A percentile compares a stretch with the other conserved stretches of the same genome.
Evolutionary conservation across 129 eudicot species (phyloP).

Genomic region (Tanacetum coccineum): DNA sequence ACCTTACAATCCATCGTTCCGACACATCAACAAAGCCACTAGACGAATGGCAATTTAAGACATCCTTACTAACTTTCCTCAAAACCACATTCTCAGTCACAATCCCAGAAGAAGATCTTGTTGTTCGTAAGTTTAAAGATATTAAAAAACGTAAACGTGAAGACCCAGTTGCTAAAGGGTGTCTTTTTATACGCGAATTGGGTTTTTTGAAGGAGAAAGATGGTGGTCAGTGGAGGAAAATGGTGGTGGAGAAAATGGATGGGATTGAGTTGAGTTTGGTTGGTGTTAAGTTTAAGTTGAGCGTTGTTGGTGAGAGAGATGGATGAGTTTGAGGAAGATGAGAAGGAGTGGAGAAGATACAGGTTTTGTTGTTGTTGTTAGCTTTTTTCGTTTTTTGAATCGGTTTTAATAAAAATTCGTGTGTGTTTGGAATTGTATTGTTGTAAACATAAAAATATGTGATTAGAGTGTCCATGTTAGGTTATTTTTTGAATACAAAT

Average conservation of each 20-base stretch:
- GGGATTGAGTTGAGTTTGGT: conserved; percentile 77
- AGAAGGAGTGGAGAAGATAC: conserved; percentile 66
- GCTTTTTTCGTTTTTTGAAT: not conserved
- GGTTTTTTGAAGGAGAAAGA: conserved; percentile 31
- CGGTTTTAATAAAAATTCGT: not conserved
- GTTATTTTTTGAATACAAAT: too few relatives aligned
- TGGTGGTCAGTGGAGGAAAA: conserved; percentile 56
- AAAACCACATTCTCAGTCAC: conserved; percentile 44
- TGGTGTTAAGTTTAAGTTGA: conserved; percentile 71
- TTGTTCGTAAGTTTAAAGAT: conserved; percentile 47
- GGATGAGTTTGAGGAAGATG: conserved; percentile 70
- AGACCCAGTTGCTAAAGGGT: conserved; percentile 74
- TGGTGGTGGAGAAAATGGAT: conserved; percentile 54
- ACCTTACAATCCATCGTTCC: conserved; percentile 61
- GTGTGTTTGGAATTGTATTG: not conserved
- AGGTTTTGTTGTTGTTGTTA: conserved; percentile 44
- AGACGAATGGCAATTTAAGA: conserved; percentile 89
- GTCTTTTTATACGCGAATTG: conserved; percentile 48
- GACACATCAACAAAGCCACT: conserved; percentile 65
- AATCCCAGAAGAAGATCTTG: conserved; percentile 56
- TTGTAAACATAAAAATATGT: not conserved
- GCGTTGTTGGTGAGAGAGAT: conserved; percentile 45
- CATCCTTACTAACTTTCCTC: conserved; percentile 63
- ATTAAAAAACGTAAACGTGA: conserved; percentile 69
- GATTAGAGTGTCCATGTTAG: too few relatives aligned